A percentile compares a stretch with the other conserved stretches of the same genome.
Evolutionary conservation across 176 grass and related monocot genomes (phyloP).

Genomic region (Dendrocalamus sinicus): DNA sequence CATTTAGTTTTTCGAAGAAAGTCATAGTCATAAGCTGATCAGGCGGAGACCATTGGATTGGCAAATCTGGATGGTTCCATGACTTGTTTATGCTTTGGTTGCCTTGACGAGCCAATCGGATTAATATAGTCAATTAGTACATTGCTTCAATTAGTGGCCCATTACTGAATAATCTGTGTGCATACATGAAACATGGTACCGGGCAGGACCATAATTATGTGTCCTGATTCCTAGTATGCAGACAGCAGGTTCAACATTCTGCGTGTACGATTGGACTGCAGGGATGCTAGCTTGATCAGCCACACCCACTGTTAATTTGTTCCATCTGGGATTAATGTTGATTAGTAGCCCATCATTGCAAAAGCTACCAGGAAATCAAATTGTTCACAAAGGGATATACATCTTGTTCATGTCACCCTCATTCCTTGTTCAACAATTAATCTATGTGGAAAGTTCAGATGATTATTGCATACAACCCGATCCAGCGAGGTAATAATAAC

Average conservation of each 20-base stretch:
- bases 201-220: background rate
- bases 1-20: no score
- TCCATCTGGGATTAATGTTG: no score
- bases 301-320: background rate
- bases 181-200: background rate
- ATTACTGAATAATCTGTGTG: constrained; percentile 26
- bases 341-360: no score
- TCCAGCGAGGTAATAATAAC: background rate
- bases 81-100: constrained; percentile 38
- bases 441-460: no score
- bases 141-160: constrained; percentile 21
- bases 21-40: no score
- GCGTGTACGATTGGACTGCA: background rate
- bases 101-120: background rate
- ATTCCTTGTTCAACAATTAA: no score
- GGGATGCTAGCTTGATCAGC: background rate
- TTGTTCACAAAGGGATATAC: background rate
- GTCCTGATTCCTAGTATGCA: constrained; percentile 34
- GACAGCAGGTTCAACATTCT: constrained; percentile 38
- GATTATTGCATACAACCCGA: no score
- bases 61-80: constrained; percentile 26
- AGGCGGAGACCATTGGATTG: background rate
- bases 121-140: background rate
- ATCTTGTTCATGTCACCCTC: background rate
- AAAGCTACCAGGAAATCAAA: background rate